Base-by-base conservation (phyloP, 192 early-diverging fungal genomes). In the Coemansia sp. region DNA sequence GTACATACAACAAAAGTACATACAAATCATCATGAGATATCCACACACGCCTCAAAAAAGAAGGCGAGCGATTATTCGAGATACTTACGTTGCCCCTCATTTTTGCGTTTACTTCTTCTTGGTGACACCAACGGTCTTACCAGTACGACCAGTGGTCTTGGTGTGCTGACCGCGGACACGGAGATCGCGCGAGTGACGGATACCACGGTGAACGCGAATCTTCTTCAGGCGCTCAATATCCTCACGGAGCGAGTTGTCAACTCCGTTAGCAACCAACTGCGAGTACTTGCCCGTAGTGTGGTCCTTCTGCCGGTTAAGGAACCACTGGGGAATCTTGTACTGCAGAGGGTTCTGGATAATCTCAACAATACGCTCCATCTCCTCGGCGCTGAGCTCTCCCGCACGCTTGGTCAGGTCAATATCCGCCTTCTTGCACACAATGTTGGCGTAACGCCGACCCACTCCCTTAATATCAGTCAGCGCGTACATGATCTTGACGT, bases 131-230 rank as follows among this genome's bases (percentile, higher is more conserved):
- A 99, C 94, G 70, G 91, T 93, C 80, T 93, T 87, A 78, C 97
- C 97, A 67, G 92, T 89, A 74, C 97, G 92, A 84, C 97, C 96
- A 59, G 96, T 99, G 84, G 96, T 99, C 89, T 99, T 99, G 86
- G 97, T 97, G 90, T 99, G 97, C 86, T 99, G 97, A 88, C 97
- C 97, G 88, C 97, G 93, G 74, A 99, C 97, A 89, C 94, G 94
- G 84, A 99, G 84, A 86, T 95, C 95, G 91, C 93, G 95, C 86
- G 88, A 91, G 91, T 99, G 96, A 90, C 97, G 95, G 79, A 99
- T 87, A 94, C 97, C 97, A 89, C 97, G 94, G 91, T 99, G 96
- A 59, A 87, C 86, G 74, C 97, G 93, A 86, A 99, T 97, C 93
- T 99, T 99, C 94, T 97, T 99, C 80, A 99, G 86, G 67, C 94